Evolutionary conservation across 2,329 filamentous ascomycete species (phyloP), one percentile per base, ranked within the genome.

Genomic region (Colletotrichum simmondsii): DNA sequence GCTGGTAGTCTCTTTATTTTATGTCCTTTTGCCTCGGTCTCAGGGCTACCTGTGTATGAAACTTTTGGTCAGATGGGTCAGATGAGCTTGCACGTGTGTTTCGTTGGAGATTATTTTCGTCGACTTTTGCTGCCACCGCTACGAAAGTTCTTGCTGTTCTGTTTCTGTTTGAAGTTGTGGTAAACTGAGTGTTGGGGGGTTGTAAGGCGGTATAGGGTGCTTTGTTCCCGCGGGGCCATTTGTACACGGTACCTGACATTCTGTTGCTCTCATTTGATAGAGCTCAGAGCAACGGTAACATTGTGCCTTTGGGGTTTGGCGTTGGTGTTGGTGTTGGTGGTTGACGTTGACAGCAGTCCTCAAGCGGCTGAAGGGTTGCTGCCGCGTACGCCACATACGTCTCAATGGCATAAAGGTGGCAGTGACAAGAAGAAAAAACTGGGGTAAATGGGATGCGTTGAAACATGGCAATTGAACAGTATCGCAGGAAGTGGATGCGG

Each of bases 61-160:
- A 71, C 66, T 65, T 52, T 61, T 61, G 58, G 46, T 70, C 54
- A 37, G 66, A 70, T 52, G 54, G 65, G 42, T 42, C 57, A 54
- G 70, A 37, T 53, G 61, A 54, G 61, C 30, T 54, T 53, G 53
- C 53, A 49, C 24, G 58, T 24, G 32, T 65, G 70, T 69, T 70
- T 72, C 46, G 70, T 26, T 42, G 46, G 19, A 42, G 60, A n/a
- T 32, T n/a, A 28, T 56, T 46, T 58, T 57, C 22, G 11, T 59
- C 52, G 8, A n/a, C 35, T 32, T 64, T 28, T 37, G 54, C 35
- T 26, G 19, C 65, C 53, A 37, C 57, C 37, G 24, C 69, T 28
- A 46, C 32, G 32, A 35, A n/a, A 19, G 5, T 22, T 22, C 19
- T 49, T 42, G 62, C 11, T 10, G 4, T 5, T 32, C 14, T 42